Conservation (phyloP, 2,329 filamentous ascomycete genomes). For the Xylaria sp. region DNA sequence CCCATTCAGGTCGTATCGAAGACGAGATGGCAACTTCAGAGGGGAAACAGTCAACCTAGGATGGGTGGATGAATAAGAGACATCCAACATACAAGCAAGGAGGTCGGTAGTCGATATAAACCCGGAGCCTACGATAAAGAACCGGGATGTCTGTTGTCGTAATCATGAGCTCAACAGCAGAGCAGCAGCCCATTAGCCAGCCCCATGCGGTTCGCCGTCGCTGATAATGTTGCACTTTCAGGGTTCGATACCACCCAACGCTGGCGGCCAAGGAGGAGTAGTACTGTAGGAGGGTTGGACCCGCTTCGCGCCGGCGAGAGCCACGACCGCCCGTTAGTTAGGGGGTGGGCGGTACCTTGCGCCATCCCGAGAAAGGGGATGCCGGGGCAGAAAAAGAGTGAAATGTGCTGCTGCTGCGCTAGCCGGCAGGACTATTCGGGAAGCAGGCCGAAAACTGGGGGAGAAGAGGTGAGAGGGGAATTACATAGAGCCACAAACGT, state of each 20-base stretch:
- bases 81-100: not conserved
- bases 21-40: not conserved
- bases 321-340: constrained; percentile 9
- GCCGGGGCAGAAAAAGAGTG: constrained; percentile 8
- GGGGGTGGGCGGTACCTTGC: constrained; percentile 35
- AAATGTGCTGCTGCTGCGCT: not conserved
- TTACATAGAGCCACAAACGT: too few relatives aligned
- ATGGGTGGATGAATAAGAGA: not conserved
- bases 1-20: not conserved
- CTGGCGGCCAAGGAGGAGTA: not conserved
- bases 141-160: not conserved
- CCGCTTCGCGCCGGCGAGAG: constrained; percentile 1
- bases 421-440: constrained; percentile 59
- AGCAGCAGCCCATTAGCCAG: constrained; percentile 32
- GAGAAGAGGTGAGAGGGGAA: not conserved
- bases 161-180: not conserved
- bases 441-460: constrained; percentile 55
- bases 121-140: constrained; percentile 2
- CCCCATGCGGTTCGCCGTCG: constrained; percentile 59
- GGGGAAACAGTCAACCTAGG: not conserved
- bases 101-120: not conserved
- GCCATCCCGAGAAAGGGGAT: constrained; percentile 39
- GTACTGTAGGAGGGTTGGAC: not conserved
- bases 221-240: constrained; percentile 59
- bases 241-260: constrained; percentile 19